Conservation (phyloP, 2,329 filamentous ascomycete species). For the Cercospora janseana region DNA sequence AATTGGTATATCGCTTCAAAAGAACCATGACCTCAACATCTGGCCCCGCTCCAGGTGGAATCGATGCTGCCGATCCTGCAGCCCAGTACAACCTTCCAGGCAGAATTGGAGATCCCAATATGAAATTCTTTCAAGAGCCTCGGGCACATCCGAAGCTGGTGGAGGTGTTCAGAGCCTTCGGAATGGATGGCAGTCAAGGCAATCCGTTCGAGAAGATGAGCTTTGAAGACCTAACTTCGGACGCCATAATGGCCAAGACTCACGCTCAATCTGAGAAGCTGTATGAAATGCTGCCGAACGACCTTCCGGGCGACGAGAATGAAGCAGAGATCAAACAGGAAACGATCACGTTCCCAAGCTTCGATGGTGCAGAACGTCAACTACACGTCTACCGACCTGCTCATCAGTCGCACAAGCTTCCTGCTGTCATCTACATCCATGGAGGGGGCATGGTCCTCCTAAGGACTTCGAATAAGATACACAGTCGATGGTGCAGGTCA, state of each 20-base stretch:
- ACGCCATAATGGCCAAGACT: constrained; percentile 23
- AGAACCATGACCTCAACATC: background rate
- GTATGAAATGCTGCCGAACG: constrained; percentile 79
- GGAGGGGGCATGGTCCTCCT: constrained; percentile 35
- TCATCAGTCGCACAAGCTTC: constrained; percentile 18
- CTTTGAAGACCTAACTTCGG: constrained; percentile 21
- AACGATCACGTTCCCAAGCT: constrained; percentile 23
- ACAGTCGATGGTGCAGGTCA: constrained; percentile 31
- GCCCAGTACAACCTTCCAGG: constrained; percentile 25
- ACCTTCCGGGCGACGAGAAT: constrained; percentile 22
- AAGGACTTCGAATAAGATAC: constrained; percentile 26
- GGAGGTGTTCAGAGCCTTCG: constrained; percentile 24
- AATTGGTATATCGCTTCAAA: too few species aligned
- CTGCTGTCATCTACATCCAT: constrained; percentile 34
- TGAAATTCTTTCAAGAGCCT: constrained; percentile 30
- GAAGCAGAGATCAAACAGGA: constrained; percentile 24
- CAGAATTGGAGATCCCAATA: constrained; percentile 27
- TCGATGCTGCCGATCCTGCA: constrained; percentile 2
- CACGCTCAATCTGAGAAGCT: constrained; percentile 46
- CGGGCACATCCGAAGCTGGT: constrained; percentile 30
- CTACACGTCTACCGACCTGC: constrained; percentile 24
- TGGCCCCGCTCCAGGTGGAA: background rate
- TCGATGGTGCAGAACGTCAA: constrained; percentile 29
- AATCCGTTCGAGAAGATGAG: constrained; percentile 21
- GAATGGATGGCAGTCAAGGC: constrained; percentile 25